A percentile compares a stretch with the other conserved stretches of the same genome.
These are phyloP conservation scores for Quercus mongolica DNA, from an alignment of 306 rosid genomes.

Conservation along the genomic window DNA sequence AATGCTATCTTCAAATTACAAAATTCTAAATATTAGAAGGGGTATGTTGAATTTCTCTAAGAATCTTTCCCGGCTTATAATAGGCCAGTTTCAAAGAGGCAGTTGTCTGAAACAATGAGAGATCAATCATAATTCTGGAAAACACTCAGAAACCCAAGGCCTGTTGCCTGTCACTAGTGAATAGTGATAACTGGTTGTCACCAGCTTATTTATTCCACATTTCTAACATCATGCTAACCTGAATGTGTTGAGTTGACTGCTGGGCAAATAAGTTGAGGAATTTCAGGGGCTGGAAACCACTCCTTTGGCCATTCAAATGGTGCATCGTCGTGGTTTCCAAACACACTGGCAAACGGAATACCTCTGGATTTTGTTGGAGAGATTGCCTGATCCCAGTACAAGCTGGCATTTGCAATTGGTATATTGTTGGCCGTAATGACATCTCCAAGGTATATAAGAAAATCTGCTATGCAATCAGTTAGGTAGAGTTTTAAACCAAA, in stretches of 20 bases:
- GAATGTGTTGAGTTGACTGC: conserved; percentile 25
- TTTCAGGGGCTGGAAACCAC: conserved; percentile 72
- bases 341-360: conserved; percentile 75
- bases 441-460: conserved; percentile 86
- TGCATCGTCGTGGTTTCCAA: conserved; percentile 89
- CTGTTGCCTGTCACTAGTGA: background rate
- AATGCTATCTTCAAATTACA: background rate
- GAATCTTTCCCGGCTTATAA: background rate
- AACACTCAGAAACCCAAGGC: conserved; percentile 1
- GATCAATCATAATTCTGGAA: background rate
- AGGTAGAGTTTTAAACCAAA: background rate
- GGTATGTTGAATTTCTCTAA: background rate
- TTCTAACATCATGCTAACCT: conserved; percentile 35
- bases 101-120: background rate
- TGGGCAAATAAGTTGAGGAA: conserved; percentile 56
- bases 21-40: too few relatives aligned
- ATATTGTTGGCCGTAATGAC: conserved; percentile 82
- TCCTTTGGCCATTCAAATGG: conserved; percentile 71
- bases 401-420: conserved; percentile 60
- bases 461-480: conserved; percentile 44
- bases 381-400: conserved; percentile 76
- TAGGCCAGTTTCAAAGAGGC: background rate
- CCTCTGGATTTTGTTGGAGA: conserved; percentile 66
- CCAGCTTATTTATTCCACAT: background rate
- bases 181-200: background rate